Evolutionary conservation across 1,284 basidiomycete species (phyloP), one percentile per base, ranked within the genome.

Genomic region (Ustilago loliicola): DNA sequence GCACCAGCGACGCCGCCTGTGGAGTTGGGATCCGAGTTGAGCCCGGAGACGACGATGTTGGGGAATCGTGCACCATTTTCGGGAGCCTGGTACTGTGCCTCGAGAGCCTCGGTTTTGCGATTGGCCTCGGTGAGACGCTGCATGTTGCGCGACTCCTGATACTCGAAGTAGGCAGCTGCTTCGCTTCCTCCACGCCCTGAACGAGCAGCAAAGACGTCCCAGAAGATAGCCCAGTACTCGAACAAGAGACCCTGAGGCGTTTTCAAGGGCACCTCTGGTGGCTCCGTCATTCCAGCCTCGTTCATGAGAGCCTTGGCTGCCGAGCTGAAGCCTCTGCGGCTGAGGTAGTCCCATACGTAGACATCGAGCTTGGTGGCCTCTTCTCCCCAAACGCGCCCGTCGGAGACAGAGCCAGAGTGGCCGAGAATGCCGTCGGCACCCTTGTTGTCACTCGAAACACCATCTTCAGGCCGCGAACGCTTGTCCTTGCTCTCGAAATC

Each of bases 211-310:
- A 86, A 86, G 21, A 84, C 79, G 51, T 86, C 85, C 85, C 85
- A 86, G 51, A 86, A 86, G 55, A 86, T 81, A 60, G 78, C 77
- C 85, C 85, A 86, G 64, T 86, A 86, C 66, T 86, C 85, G 63
- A 80, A 84, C 6, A 86, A 69, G 5, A 86, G 71, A 23, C 85
- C 85, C 38, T 82, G 79, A 0, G 81, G 82, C 36, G 83, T 83
- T 36, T 71, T 72, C 25, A 85, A 67, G 2, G 85, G 83, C 11
- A 86, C 82, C 34, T 82, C 80, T 29, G 85, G 85, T 11, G 80
- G 69, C 30, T 81, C 84, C 0, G 81, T 69, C 77, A 86, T 77
- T 9, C 80, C 72, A 1, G 80, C 78, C 50, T 86, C 85, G 66
- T 68, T 78, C 58, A 80, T 72, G 30, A 86, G 68, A 38, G 80